Percentiles rank a stretch among this genome's conserved stretches.
Evolutionary conservation across 1,284 basidiomycete genomes (phyloP).

Genomic region (Pseudozyma sp.): DNA sequence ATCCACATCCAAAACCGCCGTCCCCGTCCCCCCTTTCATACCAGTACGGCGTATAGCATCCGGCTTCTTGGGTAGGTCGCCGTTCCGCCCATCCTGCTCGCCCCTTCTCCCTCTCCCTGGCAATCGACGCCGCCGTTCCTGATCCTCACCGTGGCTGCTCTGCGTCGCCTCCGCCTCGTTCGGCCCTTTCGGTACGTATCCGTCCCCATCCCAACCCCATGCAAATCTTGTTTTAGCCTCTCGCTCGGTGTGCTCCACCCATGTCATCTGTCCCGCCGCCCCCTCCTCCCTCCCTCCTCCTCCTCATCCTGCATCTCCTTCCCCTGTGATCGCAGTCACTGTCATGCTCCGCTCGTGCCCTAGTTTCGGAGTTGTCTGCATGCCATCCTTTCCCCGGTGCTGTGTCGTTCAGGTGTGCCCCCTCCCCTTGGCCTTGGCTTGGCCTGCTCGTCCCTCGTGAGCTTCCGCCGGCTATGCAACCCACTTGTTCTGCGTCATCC

Average conservation of each 20-base stretch:
- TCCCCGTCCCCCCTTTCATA: background rate
- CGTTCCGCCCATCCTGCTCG: background rate
- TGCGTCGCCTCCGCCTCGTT: background rate
- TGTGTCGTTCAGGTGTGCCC: too few relatives aligned
- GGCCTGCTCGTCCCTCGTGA: background rate
- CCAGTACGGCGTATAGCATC: too few relatives aligned
- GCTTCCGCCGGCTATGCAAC: conserved; percentile 6
- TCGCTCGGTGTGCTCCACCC: background rate
- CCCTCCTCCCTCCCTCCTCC: background rate
- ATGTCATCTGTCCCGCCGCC: background rate
- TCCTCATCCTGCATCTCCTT: background rate
- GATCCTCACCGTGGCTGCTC: background rate
- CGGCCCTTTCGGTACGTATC: conserved; percentile 6
- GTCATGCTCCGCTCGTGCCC: too few relatives aligned
- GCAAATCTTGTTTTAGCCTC: conserved; percentile 3
- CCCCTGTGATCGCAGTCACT: background rate
- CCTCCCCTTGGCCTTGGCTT: too few relatives aligned
- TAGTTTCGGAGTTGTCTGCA: background rate
- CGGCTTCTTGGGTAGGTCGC: conserved; percentile 1
- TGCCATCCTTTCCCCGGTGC: background rate
- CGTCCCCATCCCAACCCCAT: background rate
- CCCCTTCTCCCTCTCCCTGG: background rate
- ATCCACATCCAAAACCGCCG: background rate
- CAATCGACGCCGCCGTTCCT: background rate
- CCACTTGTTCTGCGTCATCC: conserved; percentile 3